These are phyloP conservation scores for Trametes hirsuta DNA, from an alignment of 1,284 basidiomycete species.

Conservation along the genomic window DNA sequence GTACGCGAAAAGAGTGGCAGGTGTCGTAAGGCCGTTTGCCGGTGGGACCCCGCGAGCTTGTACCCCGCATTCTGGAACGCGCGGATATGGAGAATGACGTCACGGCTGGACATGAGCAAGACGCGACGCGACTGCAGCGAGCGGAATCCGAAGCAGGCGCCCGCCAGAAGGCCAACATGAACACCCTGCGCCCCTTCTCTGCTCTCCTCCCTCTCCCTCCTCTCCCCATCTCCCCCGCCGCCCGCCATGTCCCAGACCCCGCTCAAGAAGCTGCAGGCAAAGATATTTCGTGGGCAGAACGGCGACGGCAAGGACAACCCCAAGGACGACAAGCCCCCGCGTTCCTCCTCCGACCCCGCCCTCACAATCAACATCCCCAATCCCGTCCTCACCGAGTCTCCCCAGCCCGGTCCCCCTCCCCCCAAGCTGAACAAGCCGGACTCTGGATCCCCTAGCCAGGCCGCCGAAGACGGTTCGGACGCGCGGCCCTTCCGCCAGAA, in stretches of 20 bases:
- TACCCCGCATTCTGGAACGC: conserved; percentile 8
- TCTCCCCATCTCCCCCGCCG: conserved; percentile 27
- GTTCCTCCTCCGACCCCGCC: conserved; percentile 42
- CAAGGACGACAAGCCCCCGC: conserved; percentile 27
- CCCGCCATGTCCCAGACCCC: conserved; percentile 43
- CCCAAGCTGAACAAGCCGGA: conserved; percentile 48
- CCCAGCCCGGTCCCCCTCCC: conserved; percentile 22
- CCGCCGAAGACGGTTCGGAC: conserved; percentile 27
- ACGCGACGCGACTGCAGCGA: conserved; percentile 22
- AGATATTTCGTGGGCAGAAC: conserved; percentile 64
- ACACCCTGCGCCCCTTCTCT: neutral
- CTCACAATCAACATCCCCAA: conserved; percentile 86
- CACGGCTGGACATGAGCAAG: conserved; percentile 16
- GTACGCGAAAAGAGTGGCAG: no score
- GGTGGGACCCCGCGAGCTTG: neutral
- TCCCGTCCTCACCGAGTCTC: conserved; percentile 25
- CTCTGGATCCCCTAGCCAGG: conserved; percentile 30
- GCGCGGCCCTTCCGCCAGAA: conserved; percentile 55
- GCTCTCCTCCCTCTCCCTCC: conserved; percentile 18
- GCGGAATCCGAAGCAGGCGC: conserved; percentile 15
- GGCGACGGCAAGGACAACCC: conserved; percentile 18
- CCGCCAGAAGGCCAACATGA: conserved; percentile 12
- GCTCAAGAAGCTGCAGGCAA: conserved; percentile 72
- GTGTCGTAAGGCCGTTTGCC: neutral
- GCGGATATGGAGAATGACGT: conserved; percentile 19